phyloP scores from a whole-genome alignment of 352 stramenopile genomes.

The Phytophthora sp. region DNA sequence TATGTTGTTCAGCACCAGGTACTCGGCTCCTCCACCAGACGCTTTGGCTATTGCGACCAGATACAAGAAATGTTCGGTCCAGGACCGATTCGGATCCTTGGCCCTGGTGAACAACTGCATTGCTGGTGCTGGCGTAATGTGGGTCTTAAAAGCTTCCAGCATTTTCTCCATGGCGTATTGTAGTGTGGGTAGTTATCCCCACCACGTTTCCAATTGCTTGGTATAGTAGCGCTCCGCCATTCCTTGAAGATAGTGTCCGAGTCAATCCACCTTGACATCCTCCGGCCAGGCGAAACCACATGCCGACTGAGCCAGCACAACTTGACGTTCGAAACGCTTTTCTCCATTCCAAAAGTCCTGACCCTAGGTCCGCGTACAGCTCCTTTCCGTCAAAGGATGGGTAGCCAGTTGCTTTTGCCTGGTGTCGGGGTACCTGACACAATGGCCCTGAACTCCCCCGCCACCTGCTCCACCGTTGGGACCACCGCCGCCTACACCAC shows the following conservation, averaged over 20 bases:
- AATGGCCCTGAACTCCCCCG: no score
- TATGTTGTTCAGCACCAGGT: constrained; percentile 26
- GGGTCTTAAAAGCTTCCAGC: constrained; percentile 7
- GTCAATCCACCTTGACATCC: no score
- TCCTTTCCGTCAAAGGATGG: constrained; percentile 8
- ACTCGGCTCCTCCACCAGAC: constrained; percentile 3
- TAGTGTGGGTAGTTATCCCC: not conserved
- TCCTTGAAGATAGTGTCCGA: not conserved
- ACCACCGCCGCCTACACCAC: no score
- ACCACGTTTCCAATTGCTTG: constrained; percentile 6
- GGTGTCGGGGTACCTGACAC: not conserved
- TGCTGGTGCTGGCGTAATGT: constrained; percentile 4
- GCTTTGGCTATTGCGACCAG: constrained; percentile 1
- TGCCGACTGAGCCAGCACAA: not conserved
- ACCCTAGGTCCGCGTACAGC: not conserved
- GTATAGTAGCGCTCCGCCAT: constrained; percentile 1
- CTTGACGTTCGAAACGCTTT: not conserved
- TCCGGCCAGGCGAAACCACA: not conserved
- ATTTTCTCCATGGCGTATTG: constrained; percentile 7
- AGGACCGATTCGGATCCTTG: constrained; percentile 1
- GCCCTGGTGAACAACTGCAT: constrained; percentile 1
- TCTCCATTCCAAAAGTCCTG: constrained; percentile 1
- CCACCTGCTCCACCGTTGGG: no score
- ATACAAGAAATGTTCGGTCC: constrained; percentile 13
- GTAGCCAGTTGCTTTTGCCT: no score